phyloP scores from a whole-genome alignment of 2,329 filamentous ascomycete genomes.

The Aspergillus piperis region DNA sequence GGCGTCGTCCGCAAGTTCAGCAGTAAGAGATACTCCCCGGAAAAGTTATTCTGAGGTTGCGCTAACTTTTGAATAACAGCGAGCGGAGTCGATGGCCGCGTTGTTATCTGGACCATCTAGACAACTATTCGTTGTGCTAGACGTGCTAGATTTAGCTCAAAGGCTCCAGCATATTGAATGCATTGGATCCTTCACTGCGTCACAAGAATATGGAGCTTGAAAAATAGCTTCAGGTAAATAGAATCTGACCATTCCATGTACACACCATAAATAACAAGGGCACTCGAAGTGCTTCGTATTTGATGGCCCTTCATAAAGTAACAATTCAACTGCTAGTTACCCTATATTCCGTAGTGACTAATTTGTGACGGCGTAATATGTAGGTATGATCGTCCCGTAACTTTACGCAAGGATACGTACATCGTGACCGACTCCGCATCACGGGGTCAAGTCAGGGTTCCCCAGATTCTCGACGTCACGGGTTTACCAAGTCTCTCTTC shows the following conservation, averaged over 20 bases:
- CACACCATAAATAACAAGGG: not conserved
- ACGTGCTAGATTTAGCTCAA: not conserved
- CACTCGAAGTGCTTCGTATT: too few relatives aligned
- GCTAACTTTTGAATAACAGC: slow-evolving; percentile 51
- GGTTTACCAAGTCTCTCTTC: not conserved
- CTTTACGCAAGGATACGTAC: not conserved
- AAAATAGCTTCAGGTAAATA: not conserved
- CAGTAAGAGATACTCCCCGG: slow-evolving; percentile 59
- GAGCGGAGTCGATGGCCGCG: slow-evolving; percentile 78
- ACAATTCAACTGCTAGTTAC: not conserved
- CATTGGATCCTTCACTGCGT: not conserved
- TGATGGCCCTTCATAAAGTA: too few relatives aligned
- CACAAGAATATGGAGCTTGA: not conserved
- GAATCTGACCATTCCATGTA: not conserved
- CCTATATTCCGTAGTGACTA: not conserved
- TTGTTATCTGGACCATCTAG: slow-evolving; percentile 74
- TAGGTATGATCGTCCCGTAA: not conserved
- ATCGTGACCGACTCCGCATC: not conserved
- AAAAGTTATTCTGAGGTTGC: not conserved
- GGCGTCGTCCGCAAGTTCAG: slow-evolving; percentile 76
- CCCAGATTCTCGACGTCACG: slow-evolving; percentile 21
- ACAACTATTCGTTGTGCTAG: not conserved
- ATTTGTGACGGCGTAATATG: not conserved
- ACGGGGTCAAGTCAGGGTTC: slow-evolving; percentile 11
- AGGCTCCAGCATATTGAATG: not conserved